Conservation (phyloP, 805 yeast genomes). For the Kluyveromyces siamensis region DNA sequence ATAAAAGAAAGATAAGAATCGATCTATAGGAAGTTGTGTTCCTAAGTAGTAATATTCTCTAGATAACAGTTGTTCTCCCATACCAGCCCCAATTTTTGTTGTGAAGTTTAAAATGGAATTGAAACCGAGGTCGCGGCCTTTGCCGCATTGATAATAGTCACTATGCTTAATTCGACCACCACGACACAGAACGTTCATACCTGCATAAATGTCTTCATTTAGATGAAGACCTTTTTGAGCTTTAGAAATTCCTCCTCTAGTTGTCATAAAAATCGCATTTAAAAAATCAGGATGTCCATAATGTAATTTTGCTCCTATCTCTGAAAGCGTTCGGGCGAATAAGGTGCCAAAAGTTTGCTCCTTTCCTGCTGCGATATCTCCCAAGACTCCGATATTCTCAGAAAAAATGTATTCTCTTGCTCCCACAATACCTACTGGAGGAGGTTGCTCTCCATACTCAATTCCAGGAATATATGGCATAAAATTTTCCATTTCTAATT, state of each 20-base stretch:
- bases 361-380: constrained; percentile 95
- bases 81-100: constrained; percentile 93
- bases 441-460: constrained; percentile 27
- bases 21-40: constrained; percentile 77
- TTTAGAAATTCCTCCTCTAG: constrained; percentile 92
- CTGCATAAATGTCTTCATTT: constrained; percentile 94
- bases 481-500: constrained; percentile 43
- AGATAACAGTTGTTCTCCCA: constrained; percentile 94
- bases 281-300: constrained; percentile 96
- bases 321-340: constrained; percentile 87
- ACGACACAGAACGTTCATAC: constrained; percentile 79
- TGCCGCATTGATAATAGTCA: constrained; percentile 94
- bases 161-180: constrained; percentile 95
- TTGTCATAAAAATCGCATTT: constrained; percentile 84
- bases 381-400: constrained; percentile 84
- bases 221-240: constrained; percentile 90
- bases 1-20: constrained; percentile 86
- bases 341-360: constrained; percentile 96
- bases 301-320: constrained; percentile 89
- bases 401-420: constrained; percentile 93
- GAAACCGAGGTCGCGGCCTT: constrained; percentile 92
- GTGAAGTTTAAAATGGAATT: constrained; percentile 88
- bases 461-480: constrained; percentile 56
- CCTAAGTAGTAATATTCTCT: constrained; percentile 90
- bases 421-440: constrained; percentile 85